Conservation (phyloP, 2,329 filamentous ascomycete species). For the Aspergillus melleus region DNA sequence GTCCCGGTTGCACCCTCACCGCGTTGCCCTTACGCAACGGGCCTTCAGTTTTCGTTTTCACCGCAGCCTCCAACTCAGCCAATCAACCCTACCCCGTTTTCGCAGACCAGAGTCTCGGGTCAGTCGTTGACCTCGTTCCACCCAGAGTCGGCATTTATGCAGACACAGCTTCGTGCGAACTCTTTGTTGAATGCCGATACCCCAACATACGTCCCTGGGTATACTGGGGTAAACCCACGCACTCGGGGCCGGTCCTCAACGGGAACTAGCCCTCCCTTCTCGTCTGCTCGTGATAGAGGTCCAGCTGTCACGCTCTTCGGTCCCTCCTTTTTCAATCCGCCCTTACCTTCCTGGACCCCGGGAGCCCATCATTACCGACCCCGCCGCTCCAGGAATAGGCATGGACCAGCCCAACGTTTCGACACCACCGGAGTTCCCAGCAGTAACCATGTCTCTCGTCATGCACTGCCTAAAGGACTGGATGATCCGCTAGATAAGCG, state of each 20-base stretch:
- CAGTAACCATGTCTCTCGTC: conserved; percentile 5
- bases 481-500: conserved; percentile 46
- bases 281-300: too few relatives aligned
- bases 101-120: neutral
- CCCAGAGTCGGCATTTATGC: neutral
- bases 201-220: neutral
- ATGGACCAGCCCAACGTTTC: neutral
- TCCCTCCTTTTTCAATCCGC: too few relatives aligned
- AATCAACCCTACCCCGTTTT: neutral
- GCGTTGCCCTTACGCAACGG: neutral
- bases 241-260: neutral
- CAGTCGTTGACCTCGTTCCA: neutral
- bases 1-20: neutral
- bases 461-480: conserved; percentile 33
- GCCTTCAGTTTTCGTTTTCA: too few relatives aligned
- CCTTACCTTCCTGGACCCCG: neutral
- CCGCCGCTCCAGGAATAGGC: too few relatives aligned
- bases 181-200: neutral
- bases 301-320: too few relatives aligned
- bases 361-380: neutral
- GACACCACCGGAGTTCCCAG: neutral
- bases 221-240: neutral
- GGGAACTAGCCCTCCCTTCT: neutral
- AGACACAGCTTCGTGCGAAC: neutral
- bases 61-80: neutral